These are phyloP conservation scores for Psilocybe cyanescens DNA, from an alignment of 768 basidiomycete species.

Conservation along the genomic window DNA sequence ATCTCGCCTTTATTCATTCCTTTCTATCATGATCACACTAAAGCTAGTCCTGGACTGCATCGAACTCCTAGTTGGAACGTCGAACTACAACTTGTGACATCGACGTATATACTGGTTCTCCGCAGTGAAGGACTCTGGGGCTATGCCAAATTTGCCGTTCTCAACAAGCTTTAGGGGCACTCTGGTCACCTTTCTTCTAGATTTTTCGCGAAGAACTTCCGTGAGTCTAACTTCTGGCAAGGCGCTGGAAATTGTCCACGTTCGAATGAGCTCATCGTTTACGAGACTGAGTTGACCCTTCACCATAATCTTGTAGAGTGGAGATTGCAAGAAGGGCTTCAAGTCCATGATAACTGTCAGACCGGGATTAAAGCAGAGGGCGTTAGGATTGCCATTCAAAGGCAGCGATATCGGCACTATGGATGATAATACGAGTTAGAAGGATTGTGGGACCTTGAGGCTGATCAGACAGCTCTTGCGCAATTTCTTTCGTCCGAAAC, in stretches of 20 bases:
- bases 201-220: slow-evolving; percentile 48
- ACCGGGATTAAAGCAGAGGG: slow-evolving; percentile 43
- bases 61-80: too few relatives aligned
- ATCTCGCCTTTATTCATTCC: too few relatives aligned
- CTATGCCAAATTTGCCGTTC: slow-evolving; percentile 35
- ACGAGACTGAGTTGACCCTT: slow-evolving; percentile 43
- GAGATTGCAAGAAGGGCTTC: slow-evolving; percentile 49
- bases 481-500: slow-evolving; percentile 48
- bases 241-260: slow-evolving; percentile 59
- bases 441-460: slow-evolving; percentile 30
- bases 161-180: slow-evolving; percentile 54
- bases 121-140: too few relatives aligned
- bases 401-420: slow-evolving; percentile 50
- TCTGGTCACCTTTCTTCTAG: slow-evolving; percentile 56
- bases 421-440: slow-evolving; percentile 43
- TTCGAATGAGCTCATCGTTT: slow-evolving; percentile 66
- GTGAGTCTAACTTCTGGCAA: slow-evolving; percentile 5
- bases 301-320: slow-evolving; percentile 55
- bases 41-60: too few relatives aligned
- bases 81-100: too few relatives aligned
- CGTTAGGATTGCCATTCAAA: slow-evolving; percentile 49
- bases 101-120: too few relatives aligned
- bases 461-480: slow-evolving; percentile 29
- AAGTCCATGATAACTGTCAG: slow-evolving; percentile 63
- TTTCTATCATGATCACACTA: too few relatives aligned